Conservation (phyloP, 495 filamentous ascomycete species). For the Paragyromitra xinjiangensis region DNA sequence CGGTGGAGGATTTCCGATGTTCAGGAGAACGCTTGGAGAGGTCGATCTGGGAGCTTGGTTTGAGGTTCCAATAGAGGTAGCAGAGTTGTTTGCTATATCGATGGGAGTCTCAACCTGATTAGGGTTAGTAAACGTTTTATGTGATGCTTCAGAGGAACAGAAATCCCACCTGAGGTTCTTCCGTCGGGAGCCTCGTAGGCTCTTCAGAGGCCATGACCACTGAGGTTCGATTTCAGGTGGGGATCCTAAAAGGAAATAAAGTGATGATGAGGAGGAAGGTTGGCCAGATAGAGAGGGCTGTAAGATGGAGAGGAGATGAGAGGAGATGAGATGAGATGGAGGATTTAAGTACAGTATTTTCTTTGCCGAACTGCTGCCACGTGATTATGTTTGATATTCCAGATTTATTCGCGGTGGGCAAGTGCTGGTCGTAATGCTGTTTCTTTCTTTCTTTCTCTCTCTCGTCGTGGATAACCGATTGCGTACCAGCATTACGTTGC, state of each 20-base stretch:
- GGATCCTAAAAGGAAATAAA: not conserved
- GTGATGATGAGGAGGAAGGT: not conserved
- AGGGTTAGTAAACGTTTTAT: not conserved
- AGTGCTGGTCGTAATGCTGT: constrained; percentile 4
- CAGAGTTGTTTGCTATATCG: constrained; percentile 11
- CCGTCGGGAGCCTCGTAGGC: constrained; percentile 2
- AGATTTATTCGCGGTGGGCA: no score
- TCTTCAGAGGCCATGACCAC: constrained; percentile 39
- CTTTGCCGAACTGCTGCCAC: no score
- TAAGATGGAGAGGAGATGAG: not conserved
- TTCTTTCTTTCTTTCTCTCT: not conserved
- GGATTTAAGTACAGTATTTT: not conserved
- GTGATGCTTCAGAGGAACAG: not conserved
- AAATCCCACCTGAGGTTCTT: constrained; percentile 13
- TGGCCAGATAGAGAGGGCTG: not conserved
- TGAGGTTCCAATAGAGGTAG: not conserved
- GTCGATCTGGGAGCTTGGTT: constrained; percentile 14
- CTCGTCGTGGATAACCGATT: not conserved
- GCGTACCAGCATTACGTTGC: constrained; percentile 25
- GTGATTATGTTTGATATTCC: no score
- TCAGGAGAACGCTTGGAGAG: constrained; percentile 58
- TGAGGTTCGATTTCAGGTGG: not conserved
- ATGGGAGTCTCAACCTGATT: constrained; percentile 3
- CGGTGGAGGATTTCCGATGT: constrained; percentile 70
- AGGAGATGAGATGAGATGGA: not conserved